Base-by-base conservation (phyloP, 2,329 filamentous ascomycete species). In the Colletotrichum endophyticum region DNA sequence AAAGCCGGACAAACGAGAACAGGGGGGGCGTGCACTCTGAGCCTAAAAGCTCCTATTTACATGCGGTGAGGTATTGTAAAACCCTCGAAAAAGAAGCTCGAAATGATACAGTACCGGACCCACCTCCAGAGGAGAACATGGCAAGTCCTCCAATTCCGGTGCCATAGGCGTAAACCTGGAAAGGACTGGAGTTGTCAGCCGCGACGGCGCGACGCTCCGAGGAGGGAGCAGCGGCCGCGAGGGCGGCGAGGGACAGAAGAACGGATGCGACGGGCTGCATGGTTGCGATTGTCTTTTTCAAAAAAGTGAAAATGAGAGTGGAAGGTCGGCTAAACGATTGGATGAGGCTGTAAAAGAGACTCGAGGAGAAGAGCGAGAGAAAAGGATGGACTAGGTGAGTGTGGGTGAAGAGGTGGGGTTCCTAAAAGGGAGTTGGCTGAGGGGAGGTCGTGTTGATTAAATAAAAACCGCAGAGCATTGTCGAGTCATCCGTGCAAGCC, bases 81-180 rank as follows among this genome's bases (percentile, higher is more conserved):
- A 70, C 19, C 56, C 32, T 49, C 63, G 63, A 32, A 44, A 56
- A 56, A 30, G 28, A n/a, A 62, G 59, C 59, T 32, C 49, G 44
- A n/a, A 16, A n/a, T 59, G 15, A 72, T 49, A 32, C 32, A 13
- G 30, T 72, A 34, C 25, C 36, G 9, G 25, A 68, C 78, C 70
- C 71, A 82, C 81, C 78, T 22, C 79, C 77, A 16, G 76, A 75
- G 36, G 78, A 80, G 71, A 82, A 80, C 25, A 83, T 27, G 9
- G 79, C 72, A 4, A 80, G 76, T 8, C 81, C 81, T 8, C 80
- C 74, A 62, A 83, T 81, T 16, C 78, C 78, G 7, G 67, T 19
- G 25, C 81, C 81, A 64, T 82, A 83, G 66, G 80, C 81, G 53
- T 81, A 83, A 11, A 82, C 71, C n/a, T 78, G 72, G 70, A 83